These are phyloP conservation scores for Sesbania bispinosa DNA, from an alignment of 306 rosid genomes.

Conservation along the genomic window DNA sequence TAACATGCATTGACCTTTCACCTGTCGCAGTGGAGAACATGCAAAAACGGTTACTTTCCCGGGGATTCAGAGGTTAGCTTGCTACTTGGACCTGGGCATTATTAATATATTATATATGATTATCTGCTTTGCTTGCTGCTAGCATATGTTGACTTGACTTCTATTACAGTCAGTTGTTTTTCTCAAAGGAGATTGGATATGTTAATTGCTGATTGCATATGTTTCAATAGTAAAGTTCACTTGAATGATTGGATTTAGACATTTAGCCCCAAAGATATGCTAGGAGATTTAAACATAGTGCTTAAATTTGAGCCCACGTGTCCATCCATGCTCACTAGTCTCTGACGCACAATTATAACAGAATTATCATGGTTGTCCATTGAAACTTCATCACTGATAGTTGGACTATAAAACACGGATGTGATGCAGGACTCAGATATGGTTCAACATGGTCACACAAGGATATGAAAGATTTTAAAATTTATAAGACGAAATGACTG, in stretches of 20 bases:
- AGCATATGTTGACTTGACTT: neutral
- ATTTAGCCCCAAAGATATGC: neutral
- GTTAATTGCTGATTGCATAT: too few relatives aligned
- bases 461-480: too few relatives aligned
- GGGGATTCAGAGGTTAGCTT: constrained; percentile 60
- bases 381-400: neutral
- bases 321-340: too few relatives aligned
- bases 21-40: constrained; percentile 73
- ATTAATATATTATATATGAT: too few relatives aligned
- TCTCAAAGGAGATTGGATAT: neutral
- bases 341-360: too few relatives aligned
- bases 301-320: too few relatives aligned
- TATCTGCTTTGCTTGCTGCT: neutral
- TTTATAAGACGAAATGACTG: too few relatives aligned
- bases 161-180: neutral
- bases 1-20: constrained; percentile 91
- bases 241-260: neutral
- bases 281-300: too few relatives aligned
- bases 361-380: neutral
- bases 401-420: too few relatives aligned
- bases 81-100: neutral
- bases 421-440: too few relatives aligned
- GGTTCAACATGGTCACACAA: too few relatives aligned
- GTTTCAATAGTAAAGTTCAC: neutral
- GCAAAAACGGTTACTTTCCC: constrained; percentile 57